A percentile compares a stretch with the other conserved stretches of the same genome.
Evolutionary conservation across 176 grass and related monocot genomes (phyloP).

Genomic region (Rhynchospora pubera): DNA sequence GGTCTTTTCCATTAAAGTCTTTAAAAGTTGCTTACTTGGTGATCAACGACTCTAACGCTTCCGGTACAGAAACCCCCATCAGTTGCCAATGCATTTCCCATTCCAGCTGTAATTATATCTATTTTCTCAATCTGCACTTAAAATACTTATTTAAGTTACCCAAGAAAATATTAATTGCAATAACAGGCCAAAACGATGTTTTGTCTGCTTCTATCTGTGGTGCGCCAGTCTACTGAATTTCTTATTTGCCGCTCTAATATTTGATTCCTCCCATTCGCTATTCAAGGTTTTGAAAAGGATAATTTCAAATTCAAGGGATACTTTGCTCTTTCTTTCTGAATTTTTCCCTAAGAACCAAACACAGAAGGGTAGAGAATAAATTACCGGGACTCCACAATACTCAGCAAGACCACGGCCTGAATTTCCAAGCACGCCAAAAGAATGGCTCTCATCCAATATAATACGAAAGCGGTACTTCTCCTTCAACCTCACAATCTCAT

Average conservation of each 20-base stretch:
- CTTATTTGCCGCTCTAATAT: not conserved
- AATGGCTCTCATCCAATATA: constrained; percentile 88
- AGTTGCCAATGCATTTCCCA: constrained; percentile 88
- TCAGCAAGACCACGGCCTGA: constrained; percentile 85
- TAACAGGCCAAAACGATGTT: not conserved
- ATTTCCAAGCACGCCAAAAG: constrained; percentile 78
- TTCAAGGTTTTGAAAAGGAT: not conserved
- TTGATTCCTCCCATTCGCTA: not conserved
- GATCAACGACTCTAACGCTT: constrained; percentile 93
- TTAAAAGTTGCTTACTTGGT: constrained; percentile 52
- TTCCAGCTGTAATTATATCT: constrained; percentile 95
- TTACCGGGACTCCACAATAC: constrained; percentile 69
- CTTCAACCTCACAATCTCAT: constrained; percentile 91
- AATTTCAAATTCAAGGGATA: not conserved
- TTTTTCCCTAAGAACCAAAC: not conserved
- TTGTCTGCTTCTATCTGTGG: not conserved
- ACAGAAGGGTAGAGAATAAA: not conserved
- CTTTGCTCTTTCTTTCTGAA: not conserved
- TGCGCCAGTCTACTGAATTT: not conserved
- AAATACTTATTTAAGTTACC: constrained; percentile 13
- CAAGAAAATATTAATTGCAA: not conserved
- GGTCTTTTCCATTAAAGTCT: not conserved
- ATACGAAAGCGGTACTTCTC: constrained; percentile 83
- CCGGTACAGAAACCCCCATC: constrained; percentile 96
- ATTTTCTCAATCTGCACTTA: constrained; percentile 78